Conservation (phyloP, 1,284 basidiomycete genomes). For the Marasmius tenuissimus region DNA sequence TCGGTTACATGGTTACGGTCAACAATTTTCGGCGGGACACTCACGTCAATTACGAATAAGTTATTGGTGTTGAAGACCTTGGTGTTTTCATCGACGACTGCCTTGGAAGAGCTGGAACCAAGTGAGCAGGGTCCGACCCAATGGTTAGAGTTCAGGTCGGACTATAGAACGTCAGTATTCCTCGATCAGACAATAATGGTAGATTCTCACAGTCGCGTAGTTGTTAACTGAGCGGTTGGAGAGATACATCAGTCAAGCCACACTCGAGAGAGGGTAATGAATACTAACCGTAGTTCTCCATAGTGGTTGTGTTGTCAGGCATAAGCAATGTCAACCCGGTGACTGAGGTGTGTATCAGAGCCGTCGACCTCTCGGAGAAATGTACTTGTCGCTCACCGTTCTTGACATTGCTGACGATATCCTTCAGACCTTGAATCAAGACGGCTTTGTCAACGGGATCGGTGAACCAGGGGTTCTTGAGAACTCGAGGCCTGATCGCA, state of each 20-base stretch:
- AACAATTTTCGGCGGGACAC: constrained; percentile 18
- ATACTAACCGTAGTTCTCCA: constrained; percentile 47
- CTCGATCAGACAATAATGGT: not conserved
- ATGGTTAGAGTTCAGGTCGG: constrained; percentile 53
- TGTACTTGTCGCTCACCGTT: constrained; percentile 30
- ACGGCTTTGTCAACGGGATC: constrained; percentile 55
- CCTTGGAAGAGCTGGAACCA: constrained; percentile 21
- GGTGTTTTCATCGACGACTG: constrained; percentile 57
- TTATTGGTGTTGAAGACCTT: constrained; percentile 62
- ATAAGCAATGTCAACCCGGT: constrained; percentile 53
- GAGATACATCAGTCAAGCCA: constrained; percentile 1
- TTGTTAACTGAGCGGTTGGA: constrained; percentile 36
- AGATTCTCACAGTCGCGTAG: constrained; percentile 40
- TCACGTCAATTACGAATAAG: constrained; percentile 45
- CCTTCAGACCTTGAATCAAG: constrained; percentile 48
- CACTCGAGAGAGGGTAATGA: not conserved
- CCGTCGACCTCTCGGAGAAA: not conserved
- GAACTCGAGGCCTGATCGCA: constrained; percentile 43
- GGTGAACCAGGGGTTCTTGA: constrained; percentile 58
- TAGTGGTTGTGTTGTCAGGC: constrained; percentile 55
- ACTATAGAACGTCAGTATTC: constrained; percentile 14
- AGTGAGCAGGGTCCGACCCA: constrained; percentile 57
- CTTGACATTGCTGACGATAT: constrained; percentile 41
- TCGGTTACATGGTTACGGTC: not conserved
- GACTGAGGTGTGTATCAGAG: constrained; percentile 30